These are phyloP conservation scores for Colletotrichum liriopes DNA, from an alignment of 2,329 filamentous ascomycete genomes.

Conservation along the genomic window DNA sequence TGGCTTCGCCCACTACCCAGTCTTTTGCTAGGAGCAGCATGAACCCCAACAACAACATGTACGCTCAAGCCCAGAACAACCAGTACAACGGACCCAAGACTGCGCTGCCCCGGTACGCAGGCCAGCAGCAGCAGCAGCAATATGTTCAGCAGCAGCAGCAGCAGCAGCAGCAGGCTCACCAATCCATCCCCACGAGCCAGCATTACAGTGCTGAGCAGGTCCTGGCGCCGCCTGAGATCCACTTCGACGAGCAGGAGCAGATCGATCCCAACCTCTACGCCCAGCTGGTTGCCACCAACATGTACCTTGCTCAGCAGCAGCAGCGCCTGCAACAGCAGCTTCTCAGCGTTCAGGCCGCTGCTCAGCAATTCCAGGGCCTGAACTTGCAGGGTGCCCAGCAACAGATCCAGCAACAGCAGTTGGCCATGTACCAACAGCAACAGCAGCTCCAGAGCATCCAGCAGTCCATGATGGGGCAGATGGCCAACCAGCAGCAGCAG, in stretches of 20 bases:
- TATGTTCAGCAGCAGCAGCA: constrained; percentile 53
- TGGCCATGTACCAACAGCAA: constrained; percentile 62
- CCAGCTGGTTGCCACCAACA: constrained; percentile 90
- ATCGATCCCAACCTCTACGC: constrained; percentile 91
- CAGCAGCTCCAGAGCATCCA: constrained; percentile 60
- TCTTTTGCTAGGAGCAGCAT: constrained; percentile 63
- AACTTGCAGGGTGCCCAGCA: constrained; percentile 72
- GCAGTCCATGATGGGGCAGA: constrained; percentile 57
- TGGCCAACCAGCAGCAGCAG: constrained; percentile 72
- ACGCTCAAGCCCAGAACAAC: constrained; percentile 60
- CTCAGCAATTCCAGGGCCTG: constrained; percentile 86
- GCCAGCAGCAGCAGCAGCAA: constrained; percentile 52
- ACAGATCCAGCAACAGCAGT: constrained; percentile 63
- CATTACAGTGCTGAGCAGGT: constrained; percentile 85
- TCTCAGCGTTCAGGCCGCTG: constrained; percentile 84
- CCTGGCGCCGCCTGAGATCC: constrained; percentile 85
- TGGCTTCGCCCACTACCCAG: constrained; percentile 60
- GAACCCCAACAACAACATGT: constrained; percentile 61
- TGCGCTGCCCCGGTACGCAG: constrained; percentile 66
- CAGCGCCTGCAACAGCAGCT: constrained; percentile 96
- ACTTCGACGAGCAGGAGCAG: constrained; percentile 79
- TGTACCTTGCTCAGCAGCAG: constrained; percentile 94
- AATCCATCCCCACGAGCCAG: constrained; percentile 53
- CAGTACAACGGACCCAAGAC: constrained; percentile 70
- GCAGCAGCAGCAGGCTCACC: constrained; percentile 48